phyloP scores from a whole-genome alignment of 176 grass and related monocot species.

The Oryza longistaminata region DNA sequence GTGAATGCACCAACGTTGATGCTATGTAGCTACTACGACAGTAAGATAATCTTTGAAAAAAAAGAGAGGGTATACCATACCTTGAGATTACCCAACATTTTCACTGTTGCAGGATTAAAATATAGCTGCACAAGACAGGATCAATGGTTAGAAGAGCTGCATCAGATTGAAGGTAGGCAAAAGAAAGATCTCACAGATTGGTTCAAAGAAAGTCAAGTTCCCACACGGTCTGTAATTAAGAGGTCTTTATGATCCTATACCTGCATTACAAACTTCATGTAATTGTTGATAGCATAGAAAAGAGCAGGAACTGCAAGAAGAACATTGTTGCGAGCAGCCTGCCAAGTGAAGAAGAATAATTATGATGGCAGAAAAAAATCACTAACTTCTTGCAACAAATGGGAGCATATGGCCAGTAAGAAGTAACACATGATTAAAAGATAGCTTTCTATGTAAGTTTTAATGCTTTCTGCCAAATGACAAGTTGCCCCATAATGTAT shows the following conservation, averaged over 20 bases:
- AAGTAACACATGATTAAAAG: conserved; percentile 14
- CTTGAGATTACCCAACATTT: conserved; percentile 98
- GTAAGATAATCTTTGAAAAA: background rate
- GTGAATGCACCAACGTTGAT: background rate
- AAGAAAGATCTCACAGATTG: conserved; percentile 27
- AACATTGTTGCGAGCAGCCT: conserved; percentile 91
- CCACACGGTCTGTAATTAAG: background rate
- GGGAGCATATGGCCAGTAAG: background rate
- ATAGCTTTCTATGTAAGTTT: conserved; percentile 12
- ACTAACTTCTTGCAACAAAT: background rate
- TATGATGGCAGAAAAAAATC: conserved; percentile 21
- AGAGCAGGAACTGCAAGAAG: conserved; percentile 95
- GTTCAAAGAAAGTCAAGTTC: background rate
- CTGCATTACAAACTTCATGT: conserved; percentile 99
- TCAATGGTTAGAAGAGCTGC: conserved; percentile 43
- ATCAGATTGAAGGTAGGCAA: conserved; percentile 25
- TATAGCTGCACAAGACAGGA: conserved; percentile 74
- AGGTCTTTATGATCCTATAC: conserved; percentile 42
- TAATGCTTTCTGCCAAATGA: conserved; percentile 4
- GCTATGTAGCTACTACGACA: background rate
- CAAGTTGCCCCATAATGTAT: conserved; percentile 14
- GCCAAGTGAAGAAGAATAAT: conserved; percentile 36
- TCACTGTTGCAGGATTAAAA: conserved; percentile 97
- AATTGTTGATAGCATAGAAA: conserved; percentile 98
- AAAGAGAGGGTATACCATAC: conserved; percentile 33